phyloP scores from a whole-genome alignment of 1,284 basidiomycete species.

The Chalciporus sp. region DNA sequence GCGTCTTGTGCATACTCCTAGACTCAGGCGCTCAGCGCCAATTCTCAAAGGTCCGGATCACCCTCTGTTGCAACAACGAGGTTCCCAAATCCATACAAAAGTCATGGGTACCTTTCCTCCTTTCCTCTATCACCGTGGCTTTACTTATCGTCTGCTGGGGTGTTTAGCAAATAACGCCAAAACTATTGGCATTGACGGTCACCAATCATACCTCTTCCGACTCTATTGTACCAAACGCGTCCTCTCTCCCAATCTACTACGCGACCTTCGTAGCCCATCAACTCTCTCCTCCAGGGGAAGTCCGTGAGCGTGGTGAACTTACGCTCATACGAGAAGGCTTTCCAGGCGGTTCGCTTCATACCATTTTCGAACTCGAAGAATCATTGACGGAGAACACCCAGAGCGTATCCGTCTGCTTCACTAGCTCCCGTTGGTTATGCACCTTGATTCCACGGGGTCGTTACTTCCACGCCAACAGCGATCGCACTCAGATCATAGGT shows the following conservation, averaged over 20 bases:
- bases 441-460: conserved; percentile 1
- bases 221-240: not conserved
- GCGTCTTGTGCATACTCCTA: conserved; percentile 6
- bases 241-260: conserved; percentile 6
- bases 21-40: conserved; percentile 7
- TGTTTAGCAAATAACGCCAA: not conserved
- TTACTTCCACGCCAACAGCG: not conserved
- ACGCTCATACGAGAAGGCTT: not conserved
- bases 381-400: conserved; percentile 10
- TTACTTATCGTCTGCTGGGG: not conserved
- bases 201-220: not conserved
- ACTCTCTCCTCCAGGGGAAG: not conserved
- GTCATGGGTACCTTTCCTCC: not conserved
- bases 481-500: conserved; percentile 1
- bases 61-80: not conserved
- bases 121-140: not conserved
- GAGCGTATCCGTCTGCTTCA: conserved; percentile 13
- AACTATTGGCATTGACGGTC: not conserved
- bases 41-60: conserved; percentile 11
- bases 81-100: not conserved
- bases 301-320: conserved; percentile 3
- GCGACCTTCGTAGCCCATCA: conserved; percentile 3
- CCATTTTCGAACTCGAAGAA: conserved; percentile 9
- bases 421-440: not conserved
- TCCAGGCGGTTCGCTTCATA: not conserved